Base-by-base conservation (phyloP, 441 rosid genomes). In the Erysimum cheiri region DNA sequence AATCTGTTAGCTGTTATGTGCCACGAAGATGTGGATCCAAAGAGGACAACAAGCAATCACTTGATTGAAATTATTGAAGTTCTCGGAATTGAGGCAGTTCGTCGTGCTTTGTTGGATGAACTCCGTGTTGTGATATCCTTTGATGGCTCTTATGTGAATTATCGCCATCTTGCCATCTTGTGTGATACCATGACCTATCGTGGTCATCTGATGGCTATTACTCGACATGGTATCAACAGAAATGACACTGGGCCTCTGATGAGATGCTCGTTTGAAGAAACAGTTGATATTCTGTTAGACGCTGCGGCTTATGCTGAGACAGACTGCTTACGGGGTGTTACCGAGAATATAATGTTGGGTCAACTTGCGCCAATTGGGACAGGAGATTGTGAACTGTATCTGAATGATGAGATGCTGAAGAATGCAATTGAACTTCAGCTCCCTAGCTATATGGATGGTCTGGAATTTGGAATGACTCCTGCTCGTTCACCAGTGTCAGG, bases 151-250 rank as follows among this genome's bases (percentile, higher is more conserved):
- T 96, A 91, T 69, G 99, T 96, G 73, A 91, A 96, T 64, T 91
- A 92, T 74, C 82, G 99, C 56, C 99, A 92, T 83, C 87, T 95
- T 64, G 99, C 98, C 71, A 95, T 95, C 60, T 78, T 95, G 37
- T 95, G 98, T 73, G 99, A 95, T 77, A 92, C 99, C 31, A 95
- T 95, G 99, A 95, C 99, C 19, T 95, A 95, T 73, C 97, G 99
- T 3, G 98, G 99, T 61, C 97, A 92, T 78, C 83, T 95, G 80
- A 95, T 95, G 99, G 98, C 98, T 24, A 95, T 95, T 77, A 95
- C 99, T 43, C 97, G 98, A 59, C 98, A 92, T 76, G 99, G 99
- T 60, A 95, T 95, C 74, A 95, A 95, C 31, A 81, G 99, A 50
- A 95, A 95, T 64, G 97, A 95, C 70, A 95, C 99, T 11, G 99